Percentiles rank a stretch among this genome's conserved stretches.
Evolutionary conservation across 2,329 filamentous ascomycete species (phyloP).

Genomic region (Tolypocladium pustulatum): DNA sequence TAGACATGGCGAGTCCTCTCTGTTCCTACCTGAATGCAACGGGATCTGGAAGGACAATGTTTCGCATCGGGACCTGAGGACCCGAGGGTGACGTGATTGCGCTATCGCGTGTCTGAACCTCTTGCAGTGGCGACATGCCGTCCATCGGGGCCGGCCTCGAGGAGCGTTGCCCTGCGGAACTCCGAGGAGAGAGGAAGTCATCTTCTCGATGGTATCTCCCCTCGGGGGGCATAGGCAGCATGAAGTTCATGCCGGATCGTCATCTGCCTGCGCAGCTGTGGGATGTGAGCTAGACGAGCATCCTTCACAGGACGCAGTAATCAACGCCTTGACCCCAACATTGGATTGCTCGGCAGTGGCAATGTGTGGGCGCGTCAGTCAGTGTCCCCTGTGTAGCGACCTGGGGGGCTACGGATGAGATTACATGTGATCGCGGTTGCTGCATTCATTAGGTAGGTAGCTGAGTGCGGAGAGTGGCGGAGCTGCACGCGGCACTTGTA

Average conservation of each 20-base stretch:
- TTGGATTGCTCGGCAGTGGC: neutral
- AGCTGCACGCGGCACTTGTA: neutral
- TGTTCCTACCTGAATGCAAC: constrained; percentile 41
- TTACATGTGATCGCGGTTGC: constrained; percentile 5
- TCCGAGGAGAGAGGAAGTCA: neutral
- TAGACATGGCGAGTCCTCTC: no score
- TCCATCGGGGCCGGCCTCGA: constrained; percentile 1
- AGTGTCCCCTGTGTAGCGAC: neutral
- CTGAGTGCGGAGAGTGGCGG: neutral
- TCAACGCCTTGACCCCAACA: neutral
- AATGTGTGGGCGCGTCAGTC: neutral
- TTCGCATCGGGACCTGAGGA: constrained; percentile 24
- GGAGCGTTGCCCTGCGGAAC: neutral
- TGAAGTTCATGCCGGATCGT: constrained; percentile 5
- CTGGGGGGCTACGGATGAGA: neutral
- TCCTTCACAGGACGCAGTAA: constrained; percentile 1
- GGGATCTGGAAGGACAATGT: constrained; percentile 48
- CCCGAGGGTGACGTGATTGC: constrained; percentile 5
- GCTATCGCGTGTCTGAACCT: constrained; percentile 5
- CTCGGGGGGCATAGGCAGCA: constrained; percentile 4
- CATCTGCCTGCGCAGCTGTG: constrained; percentile 2
- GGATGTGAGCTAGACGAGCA: constrained; percentile 1
- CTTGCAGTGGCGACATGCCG: neutral
- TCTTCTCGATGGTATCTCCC: constrained; percentile 5
- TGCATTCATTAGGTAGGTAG: neutral